Percentiles rank a stretch among this genome's conserved stretches.
These are phyloP conservation scores for Penicillium brevicompactum DNA, from an alignment of 2,329 filamentous ascomycete species.

Conservation along the genomic window DNA sequence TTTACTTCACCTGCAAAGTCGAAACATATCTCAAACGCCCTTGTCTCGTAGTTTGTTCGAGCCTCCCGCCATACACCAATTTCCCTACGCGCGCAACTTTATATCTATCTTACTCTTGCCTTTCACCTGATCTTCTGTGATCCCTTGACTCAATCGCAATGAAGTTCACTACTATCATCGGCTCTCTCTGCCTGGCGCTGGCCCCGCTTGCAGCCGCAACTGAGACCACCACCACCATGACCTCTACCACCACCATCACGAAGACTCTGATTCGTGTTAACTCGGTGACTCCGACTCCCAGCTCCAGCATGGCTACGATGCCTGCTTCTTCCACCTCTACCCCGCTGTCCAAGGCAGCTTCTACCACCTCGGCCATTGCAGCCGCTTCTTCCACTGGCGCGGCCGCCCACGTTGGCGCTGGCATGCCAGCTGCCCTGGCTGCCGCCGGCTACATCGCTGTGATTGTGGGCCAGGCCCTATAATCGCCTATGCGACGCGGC, in stretches of 20 bases:
- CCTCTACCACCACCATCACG: constrained; percentile 41
- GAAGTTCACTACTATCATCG: constrained; percentile 38
- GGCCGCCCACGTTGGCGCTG: constrained; percentile 22
- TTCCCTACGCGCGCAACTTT: not conserved
- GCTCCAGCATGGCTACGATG: constrained; percentile 16
- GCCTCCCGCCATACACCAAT: not conserved
- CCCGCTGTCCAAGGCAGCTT: constrained; percentile 13
- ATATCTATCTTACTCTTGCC: not conserved
- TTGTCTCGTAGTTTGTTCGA: constrained; percentile 1
- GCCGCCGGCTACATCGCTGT: constrained; percentile 42
- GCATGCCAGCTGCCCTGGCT: constrained; percentile 33
- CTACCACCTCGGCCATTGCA: constrained; percentile 14
- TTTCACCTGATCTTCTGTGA: not conserved
- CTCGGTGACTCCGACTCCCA: constrained; percentile 35
- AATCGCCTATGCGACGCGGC: constrained; percentile 16
- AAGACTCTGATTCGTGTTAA: constrained; percentile 50
- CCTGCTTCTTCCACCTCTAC: constrained; percentile 25
- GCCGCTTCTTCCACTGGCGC: constrained; percentile 23
- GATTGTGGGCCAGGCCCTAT: constrained; percentile 38
- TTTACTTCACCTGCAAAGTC: constrained; percentile 25
- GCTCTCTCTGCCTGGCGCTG: constrained; percentile 38
- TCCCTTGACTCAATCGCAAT: constrained; percentile 28
- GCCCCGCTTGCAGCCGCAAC: constrained; percentile 34
- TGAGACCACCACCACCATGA: constrained; percentile 27
- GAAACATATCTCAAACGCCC: constrained; percentile 6